Evolutionary conservation across 2,329 filamentous ascomycete species (phyloP).

Genomic region (Pyricularia sp.): DNA sequence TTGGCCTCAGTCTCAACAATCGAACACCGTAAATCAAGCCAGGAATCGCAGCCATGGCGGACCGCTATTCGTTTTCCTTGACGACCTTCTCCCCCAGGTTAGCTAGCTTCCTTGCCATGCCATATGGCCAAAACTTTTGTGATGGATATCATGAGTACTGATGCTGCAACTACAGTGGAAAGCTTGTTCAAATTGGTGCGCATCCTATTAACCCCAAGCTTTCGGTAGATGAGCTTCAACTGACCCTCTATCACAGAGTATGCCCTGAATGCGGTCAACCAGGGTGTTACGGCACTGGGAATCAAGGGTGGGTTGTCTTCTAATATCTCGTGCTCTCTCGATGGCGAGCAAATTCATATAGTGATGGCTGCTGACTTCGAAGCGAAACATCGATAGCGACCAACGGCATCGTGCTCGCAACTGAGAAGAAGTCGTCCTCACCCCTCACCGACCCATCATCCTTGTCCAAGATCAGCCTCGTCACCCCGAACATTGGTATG

Average conservation of each 20-base stretch:
- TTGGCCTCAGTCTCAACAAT: not conserved
- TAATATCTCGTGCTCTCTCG: not conserved
- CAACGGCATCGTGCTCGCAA: slow-evolving; percentile 96
- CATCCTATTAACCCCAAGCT: not conserved
- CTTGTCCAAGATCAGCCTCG: slow-evolving; percentile 91
- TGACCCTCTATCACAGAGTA: slow-evolving; percentile 53
- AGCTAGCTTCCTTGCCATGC: slow-evolving; percentile 16
- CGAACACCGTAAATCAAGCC: not conserved
- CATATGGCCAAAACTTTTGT: slow-evolving; percentile 6
- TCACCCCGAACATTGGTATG: slow-evolving; percentile 99
- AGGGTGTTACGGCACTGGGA: slow-evolving; percentile 93
- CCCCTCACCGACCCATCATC: slow-evolving; percentile 92
- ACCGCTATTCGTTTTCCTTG: slow-evolving; percentile 97
- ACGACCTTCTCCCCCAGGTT: slow-evolving; percentile 99
- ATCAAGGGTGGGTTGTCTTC: slow-evolving; percentile 66
- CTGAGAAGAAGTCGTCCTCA: slow-evolving; percentile 98
- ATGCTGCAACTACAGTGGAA: slow-evolving; percentile 52
- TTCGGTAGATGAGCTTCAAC: not conserved
- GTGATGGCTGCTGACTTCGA: not conserved
- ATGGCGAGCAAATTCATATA: not conserved
- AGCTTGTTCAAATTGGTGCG: slow-evolving; percentile 90
- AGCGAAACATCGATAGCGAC: slow-evolving; percentile 51
- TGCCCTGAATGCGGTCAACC: slow-evolving; percentile 97
- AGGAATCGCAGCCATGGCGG: slow-evolving; percentile 56
- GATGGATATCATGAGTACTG: not conserved